Base-by-base conservation (phyloP, 2,329 filamentous ascomycete genomes). In the Hypoxylon sp. region DNA sequence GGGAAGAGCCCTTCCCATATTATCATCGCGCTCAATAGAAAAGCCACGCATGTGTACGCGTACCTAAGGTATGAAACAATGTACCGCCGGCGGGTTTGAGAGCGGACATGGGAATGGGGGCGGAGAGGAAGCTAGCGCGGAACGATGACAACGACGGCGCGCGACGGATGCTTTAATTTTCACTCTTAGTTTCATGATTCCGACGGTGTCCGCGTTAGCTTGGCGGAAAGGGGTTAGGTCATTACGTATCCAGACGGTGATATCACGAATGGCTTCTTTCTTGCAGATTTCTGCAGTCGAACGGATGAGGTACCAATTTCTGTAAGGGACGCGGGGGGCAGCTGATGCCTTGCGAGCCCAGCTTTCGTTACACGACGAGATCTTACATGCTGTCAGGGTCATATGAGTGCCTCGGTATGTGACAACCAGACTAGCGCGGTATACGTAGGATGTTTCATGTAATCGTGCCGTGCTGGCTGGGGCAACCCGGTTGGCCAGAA, bases 101-200 rank as follows among this genome's bases (percentile, higher is more conserved):
- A 55, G 61, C 62, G 62, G 57, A 54, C 56, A 58, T 54, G 57
- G 48, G 37, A 52, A 56, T 47, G 35, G 13, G 32, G 55, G 61
- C 51, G 37, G 55, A 50, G 48, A 62, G 48, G 50, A 32, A 51
- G 50, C 51, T 68, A 68, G 62, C 44, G 66, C 52, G 53, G 65
- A n/a, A 58, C 62, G 54, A 58, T 59, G 15, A 19, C 29, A 53
- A 37, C 29, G 37, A 61, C 66, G 62, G 66, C 58, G 62, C 62
- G 62, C 51, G 52, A 59, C 46, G 57, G 19, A 32, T 54, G 7
- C 13, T 21, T 48, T 44, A 37, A 65, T 54, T 42, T 32, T 46
- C 46, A 35, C 47, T 39, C 47, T 54, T 60, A 61, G 55, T n/a
- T 50, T 48, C 56, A 59, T 29, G 52, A 19, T 19, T 50, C 42